A percentile compares a stretch with the other conserved stretches of the same genome.
These are phyloP conservation scores for Eimeria praecox DNA, from an alignment of 169 alveolate genomes.

Conservation along the genomic window DNA sequence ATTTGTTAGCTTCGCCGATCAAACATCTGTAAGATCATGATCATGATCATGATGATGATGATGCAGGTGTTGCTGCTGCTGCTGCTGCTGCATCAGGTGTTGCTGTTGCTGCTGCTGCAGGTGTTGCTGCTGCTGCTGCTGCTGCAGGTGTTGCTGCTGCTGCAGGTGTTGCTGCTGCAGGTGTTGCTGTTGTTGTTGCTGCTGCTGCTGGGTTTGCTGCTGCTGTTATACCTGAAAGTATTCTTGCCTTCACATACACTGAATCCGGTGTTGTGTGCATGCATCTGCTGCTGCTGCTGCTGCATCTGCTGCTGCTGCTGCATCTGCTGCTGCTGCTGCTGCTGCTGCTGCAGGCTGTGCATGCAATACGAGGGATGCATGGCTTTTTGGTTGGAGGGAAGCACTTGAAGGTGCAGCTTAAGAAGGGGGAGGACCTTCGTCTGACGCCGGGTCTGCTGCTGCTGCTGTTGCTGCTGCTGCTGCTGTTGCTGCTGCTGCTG, in stretches of 20 bases:
- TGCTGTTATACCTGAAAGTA: not conserved
- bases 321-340: conserved; percentile 58
- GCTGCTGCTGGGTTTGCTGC: not conserved
- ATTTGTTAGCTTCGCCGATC: conserved; percentile 93
- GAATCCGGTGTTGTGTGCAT: not conserved
- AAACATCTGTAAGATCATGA: conserved; percentile 48
- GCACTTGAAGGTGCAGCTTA: conserved; percentile 91
- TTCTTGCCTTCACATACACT: too few relatives aligned
- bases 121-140: not conserved
- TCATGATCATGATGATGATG: conserved; percentile 29
- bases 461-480: too few relatives aligned
- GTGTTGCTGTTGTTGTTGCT: not conserved
- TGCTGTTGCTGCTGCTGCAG: conserved; percentile 24
- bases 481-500: too few relatives aligned
- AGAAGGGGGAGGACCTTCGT: conserved; percentile 91
- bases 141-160: conserved; percentile 2
- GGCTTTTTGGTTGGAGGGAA: conserved; percentile 92
- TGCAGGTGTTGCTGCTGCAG: not conserved
- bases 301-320: not conserved
- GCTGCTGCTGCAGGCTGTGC: conserved; percentile 77
- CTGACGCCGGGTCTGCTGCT: conserved; percentile 33
- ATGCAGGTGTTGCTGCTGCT: conserved; percentile 17
- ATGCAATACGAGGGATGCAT: conserved; percentile 93
- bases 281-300: conserved; percentile 60
- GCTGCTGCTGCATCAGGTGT: not conserved